Evolutionary conservation across 2,329 filamentous ascomycete genomes (phyloP).

Genomic region (Pestalotiopsis fici): DNA sequence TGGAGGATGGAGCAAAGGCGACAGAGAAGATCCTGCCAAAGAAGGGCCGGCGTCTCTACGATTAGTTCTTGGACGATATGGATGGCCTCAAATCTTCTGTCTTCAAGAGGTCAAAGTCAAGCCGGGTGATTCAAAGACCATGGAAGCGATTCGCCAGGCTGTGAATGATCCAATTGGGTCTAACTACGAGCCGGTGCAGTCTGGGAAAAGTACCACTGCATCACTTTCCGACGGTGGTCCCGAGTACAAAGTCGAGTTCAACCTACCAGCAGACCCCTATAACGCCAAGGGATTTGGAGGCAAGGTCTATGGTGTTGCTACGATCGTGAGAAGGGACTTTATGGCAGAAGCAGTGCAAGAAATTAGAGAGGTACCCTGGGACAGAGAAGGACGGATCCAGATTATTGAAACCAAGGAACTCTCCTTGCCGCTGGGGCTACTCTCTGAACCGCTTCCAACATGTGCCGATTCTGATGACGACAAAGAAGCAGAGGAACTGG

Average conservation of each 20-base stretch:
- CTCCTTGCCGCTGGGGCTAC: background rate
- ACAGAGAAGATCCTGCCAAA: conserved; percentile 19
- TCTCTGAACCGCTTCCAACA: background rate
- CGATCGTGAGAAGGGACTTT: conserved; percentile 47
- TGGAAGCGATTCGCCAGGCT: conserved; percentile 6
- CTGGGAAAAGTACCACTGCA: background rate
- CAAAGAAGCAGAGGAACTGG: background rate
- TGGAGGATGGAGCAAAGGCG: conserved; percentile 17
- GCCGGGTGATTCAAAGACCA: conserved; percentile 4
- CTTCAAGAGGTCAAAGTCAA: conserved; percentile 17
- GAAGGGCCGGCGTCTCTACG: conserved; percentile 12
- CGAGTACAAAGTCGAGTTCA: conserved; percentile 43
- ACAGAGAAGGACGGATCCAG: conserved; percentile 51
- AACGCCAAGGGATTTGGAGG: conserved; percentile 52
- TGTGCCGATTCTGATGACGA: background rate
- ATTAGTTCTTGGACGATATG: conserved; percentile 1
- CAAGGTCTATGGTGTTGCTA: conserved; percentile 53
- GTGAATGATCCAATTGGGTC: background rate
- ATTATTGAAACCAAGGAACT: conserved; percentile 38
- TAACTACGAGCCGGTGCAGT: background rate
- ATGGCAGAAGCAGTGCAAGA: conserved; percentile 21
- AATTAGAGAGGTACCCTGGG: conserved; percentile 47
- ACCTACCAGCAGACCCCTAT: conserved; percentile 46
- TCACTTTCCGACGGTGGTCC: conserved; percentile 26
- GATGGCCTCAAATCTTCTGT: conserved; percentile 13